Evolutionary conservation across 2,329 filamentous ascomycete genomes (phyloP), one percentile per base, ranked within the genome.

Genomic region (Talaromyces sp.): DNA sequence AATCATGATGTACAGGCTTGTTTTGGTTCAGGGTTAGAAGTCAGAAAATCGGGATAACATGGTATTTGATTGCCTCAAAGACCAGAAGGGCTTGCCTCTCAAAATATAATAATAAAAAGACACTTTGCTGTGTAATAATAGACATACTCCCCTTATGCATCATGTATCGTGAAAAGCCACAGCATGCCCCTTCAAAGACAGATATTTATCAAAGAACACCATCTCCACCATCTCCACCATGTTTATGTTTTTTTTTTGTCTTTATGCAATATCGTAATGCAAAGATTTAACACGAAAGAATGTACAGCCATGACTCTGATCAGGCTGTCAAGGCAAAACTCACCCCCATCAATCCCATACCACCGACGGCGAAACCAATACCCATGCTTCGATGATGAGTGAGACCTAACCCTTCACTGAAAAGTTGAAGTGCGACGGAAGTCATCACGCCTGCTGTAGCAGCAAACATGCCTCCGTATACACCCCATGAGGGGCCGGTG

Each of bases 371-470:
- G 50, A 70, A 73, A 13, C 67, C 67, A 33, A 75, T 70, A 20
- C 71, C 69, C 52, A 75, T 56, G 9, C 64, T 63, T 14, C 69
- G 68, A 35, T 70, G 65, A 55, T 76, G 73, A 61, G 90, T 92
- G 67, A 97, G 74, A 52, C 87, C 89, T 68, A 96, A 71, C 61
- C 88, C 88, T 77, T 99, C 92, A 3, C 89, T 87, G 66, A 97
- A 93, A 6, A 99, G 78, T 74, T 95, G 90, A 67, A 99, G 74
- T 2, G 88, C 91, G 27, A 99, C 94, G 64, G 89, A 94, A 24
- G 91, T 87, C 94, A 99, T 97, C 64, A 99, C 95, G 1, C 94
- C 94, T 1, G 91, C 86, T 0, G 93, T 97, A 9, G 86, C 78
- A 6, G 91, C 92, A 76, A 99, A 99, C 75, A 97, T 87, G 47